Evolutionary conservation across 2,329 filamentous ascomycete genomes (phyloP).

Genomic region (Trichocomaceae sp.): DNA sequence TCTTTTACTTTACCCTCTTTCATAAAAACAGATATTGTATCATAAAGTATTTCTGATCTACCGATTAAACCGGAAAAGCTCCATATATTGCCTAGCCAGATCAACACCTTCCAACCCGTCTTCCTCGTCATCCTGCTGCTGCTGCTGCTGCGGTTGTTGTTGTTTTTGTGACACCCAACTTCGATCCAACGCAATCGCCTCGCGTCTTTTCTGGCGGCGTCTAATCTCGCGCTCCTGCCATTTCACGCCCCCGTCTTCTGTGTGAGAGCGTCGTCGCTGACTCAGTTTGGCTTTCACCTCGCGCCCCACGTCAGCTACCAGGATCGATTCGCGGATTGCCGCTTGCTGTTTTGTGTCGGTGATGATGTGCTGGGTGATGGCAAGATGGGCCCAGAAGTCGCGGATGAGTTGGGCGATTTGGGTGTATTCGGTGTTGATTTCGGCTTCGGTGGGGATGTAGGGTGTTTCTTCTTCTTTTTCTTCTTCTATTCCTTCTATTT

Average conservation of each 20-base stretch:
- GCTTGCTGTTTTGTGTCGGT: constrained; percentile 1
- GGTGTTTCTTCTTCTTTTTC: constrained; percentile 22
- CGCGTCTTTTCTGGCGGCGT: constrained; percentile 13
- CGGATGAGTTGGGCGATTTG: constrained; percentile 32
- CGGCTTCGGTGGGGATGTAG: constrained; percentile 29
- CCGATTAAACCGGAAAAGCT: constrained; percentile 39
- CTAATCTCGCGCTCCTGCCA: constrained; percentile 14
- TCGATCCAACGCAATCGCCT: constrained; percentile 1
- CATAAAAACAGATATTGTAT: no score
- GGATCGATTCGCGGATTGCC: constrained; percentile 31
- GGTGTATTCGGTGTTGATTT: constrained; percentile 33
- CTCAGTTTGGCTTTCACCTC: constrained; percentile 29
- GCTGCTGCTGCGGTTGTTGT: constrained; percentile 3
- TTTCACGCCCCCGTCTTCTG: background rate
- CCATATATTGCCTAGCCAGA: constrained; percentile 41
- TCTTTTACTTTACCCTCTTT: background rate
- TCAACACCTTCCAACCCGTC: constrained; percentile 33
- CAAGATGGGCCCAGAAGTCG: constrained; percentile 37
- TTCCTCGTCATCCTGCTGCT: constrained; percentile 18
- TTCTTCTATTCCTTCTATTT: constrained; percentile 22
- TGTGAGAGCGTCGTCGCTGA: constrained; percentile 15
- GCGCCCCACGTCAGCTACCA: constrained; percentile 35
- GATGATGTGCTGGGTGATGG: constrained; percentile 16
- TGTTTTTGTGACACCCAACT: constrained; percentile 6
- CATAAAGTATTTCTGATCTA: constrained; percentile 14